Percentiles rank a stretch among this genome's conserved stretches.
Conservation (phyloP, 192 early-diverging fungal species). For the Coemansia sp. region DNA sequence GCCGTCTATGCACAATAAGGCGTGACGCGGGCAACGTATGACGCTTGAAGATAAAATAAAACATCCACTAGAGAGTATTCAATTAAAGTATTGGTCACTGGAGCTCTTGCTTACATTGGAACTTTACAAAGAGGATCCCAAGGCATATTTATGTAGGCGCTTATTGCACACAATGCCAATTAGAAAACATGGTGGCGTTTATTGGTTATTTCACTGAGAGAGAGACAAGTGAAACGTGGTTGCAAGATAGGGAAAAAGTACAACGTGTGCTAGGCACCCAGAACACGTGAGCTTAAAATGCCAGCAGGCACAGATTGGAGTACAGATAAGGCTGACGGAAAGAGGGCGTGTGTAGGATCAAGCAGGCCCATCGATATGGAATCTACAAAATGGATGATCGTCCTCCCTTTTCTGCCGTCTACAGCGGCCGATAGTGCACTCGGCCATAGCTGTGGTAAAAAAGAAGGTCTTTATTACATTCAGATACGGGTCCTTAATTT, state of each 20-base stretch:
- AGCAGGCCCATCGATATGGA: conserved; percentile 1
- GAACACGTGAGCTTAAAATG: not conserved
- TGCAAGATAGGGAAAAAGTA: not conserved
- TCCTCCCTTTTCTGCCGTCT: not conserved
- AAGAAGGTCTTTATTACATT: not conserved
- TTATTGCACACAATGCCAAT: not conserved
- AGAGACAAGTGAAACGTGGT: not conserved
- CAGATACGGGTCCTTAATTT: conserved; percentile 5
- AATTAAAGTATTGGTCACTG: not conserved
- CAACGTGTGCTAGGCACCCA: not conserved
- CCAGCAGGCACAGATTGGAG: not conserved
- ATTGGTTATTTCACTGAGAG: not conserved
- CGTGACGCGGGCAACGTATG: not conserved
- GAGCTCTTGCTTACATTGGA: not conserved
- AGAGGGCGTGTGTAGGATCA: not conserved
- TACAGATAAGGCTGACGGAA: not conserved
- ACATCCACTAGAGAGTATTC: not conserved
- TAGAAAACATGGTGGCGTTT: not conserved
- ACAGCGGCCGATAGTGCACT: not conserved
- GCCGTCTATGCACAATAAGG: not conserved
- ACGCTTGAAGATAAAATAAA: not conserved
- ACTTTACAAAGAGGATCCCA: not conserved
- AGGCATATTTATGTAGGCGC: not conserved
- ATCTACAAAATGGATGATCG: not conserved
- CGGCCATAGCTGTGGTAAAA: not conserved